Evolutionary conservation across 305 asterid species (phyloP).

Genomic region (Fraxinus baroniana): DNA sequence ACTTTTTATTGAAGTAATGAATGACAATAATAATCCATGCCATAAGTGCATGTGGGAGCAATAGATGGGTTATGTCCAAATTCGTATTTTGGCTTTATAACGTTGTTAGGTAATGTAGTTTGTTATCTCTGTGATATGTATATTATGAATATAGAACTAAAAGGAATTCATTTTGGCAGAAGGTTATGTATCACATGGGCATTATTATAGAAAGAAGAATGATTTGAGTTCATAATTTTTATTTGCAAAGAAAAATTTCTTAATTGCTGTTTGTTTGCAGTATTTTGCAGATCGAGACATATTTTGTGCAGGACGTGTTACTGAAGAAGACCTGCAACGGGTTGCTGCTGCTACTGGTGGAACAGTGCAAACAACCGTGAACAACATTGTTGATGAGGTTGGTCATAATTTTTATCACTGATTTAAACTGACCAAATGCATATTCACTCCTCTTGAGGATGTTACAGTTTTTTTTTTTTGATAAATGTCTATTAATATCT

Average conservation of each 20-base stretch:
- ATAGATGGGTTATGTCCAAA: not conserved
- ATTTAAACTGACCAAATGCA: not conserved
- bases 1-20: not conserved
- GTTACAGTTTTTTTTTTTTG: not conserved
- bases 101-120: not conserved
- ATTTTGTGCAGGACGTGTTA: constrained; percentile 72
- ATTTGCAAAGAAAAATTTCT: not conserved
- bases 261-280: constrained; percentile 29
- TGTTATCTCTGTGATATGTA: not conserved
- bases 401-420: constrained; percentile 12
- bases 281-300: constrained; percentile 50
- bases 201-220: not conserved
- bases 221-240: not conserved
- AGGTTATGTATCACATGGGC: not conserved
- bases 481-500: not conserved
- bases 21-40: not conserved
- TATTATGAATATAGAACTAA: not conserved
- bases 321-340: constrained; percentile 62
- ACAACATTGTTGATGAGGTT: constrained; percentile 76
- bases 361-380: constrained; percentile 75
- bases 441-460: not conserved
- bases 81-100: not conserved
- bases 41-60: not conserved
- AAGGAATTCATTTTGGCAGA: not conserved
- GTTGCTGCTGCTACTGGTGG: constrained; percentile 71